These are phyloP conservation scores for Aspergillus pseudonomiae DNA, from an alignment of 2,329 filamentous ascomycete genomes.

Conservation along the genomic window DNA sequence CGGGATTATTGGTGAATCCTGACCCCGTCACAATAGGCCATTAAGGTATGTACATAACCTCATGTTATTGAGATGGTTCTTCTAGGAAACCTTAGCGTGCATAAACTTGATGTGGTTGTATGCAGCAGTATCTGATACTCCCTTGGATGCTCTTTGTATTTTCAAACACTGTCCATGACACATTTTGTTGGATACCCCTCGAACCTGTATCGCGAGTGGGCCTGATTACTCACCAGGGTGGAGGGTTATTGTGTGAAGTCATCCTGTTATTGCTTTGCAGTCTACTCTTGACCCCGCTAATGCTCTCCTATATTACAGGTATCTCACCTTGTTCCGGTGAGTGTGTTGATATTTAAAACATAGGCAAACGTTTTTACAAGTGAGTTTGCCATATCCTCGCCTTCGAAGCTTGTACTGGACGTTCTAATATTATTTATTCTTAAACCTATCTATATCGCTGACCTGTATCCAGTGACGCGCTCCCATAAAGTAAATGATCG, in stretches of 20 bases:
- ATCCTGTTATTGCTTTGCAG: background rate
- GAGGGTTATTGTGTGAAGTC: background rate
- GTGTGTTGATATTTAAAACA: background rate
- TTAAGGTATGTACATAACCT: background rate
- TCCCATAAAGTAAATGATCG: slow-evolving; percentile 95
- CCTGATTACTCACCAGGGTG: no score
- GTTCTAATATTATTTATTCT: background rate
- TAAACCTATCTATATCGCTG: background rate
- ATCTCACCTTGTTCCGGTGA: background rate
- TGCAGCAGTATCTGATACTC: background rate
- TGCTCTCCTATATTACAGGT: background rate
- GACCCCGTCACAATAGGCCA: background rate
- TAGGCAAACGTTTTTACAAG: background rate
- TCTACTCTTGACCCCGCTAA: background rate
- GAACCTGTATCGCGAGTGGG: background rate
- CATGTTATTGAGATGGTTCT: background rate
- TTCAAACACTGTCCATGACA: background rate
- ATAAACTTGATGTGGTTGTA: background rate
- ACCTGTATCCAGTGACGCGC: slow-evolving; percentile 75
- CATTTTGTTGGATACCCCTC: background rate
- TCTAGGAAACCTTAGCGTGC: background rate
- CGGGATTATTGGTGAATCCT: background rate
- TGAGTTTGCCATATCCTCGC: background rate
- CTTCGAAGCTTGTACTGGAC: background rate
- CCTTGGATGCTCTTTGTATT: background rate